Percentiles rank a stretch among this genome's conserved stretches.
Evolutionary conservation across 805 yeast species (phyloP).

Genomic region (Yarrowia sp.): DNA sequence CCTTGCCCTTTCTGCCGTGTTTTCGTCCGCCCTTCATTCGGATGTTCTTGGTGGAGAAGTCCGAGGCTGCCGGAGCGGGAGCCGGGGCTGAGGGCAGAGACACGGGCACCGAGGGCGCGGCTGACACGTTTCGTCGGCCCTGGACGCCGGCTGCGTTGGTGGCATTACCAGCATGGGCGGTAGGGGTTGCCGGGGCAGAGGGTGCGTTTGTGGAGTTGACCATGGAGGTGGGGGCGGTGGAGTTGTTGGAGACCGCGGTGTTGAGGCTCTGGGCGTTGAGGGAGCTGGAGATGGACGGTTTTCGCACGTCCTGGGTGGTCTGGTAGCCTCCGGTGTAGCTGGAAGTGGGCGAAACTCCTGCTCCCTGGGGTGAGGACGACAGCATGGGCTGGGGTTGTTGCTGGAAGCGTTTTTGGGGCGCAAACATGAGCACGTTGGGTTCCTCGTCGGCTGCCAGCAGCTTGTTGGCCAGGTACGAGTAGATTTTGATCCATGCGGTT

Average conservation of each 20-base stretch:
- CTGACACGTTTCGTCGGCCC: constrained; percentile 24
- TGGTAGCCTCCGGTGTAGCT: constrained; percentile 24
- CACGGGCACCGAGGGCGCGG: constrained; percentile 15
- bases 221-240: constrained; percentile 24
- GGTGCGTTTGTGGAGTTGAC: background rate
- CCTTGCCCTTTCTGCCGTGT: constrained; percentile 37
- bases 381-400: constrained; percentile 14
- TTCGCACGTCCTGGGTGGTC: constrained; percentile 36
- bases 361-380: background rate
- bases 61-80: background rate
- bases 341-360: constrained; percentile 20
- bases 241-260: constrained; percentile 1
- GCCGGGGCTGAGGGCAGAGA: constrained; percentile 10
- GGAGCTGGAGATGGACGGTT: constrained; percentile 10
- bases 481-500: constrained; percentile 48
- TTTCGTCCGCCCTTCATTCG: constrained; percentile 18
- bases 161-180: background rate
- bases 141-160: background rate
- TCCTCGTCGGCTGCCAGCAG: constrained; percentile 47
- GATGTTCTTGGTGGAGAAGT: background rate
- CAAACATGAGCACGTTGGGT: constrained; percentile 47
- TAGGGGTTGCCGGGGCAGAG: background rate
- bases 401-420: constrained; percentile 22
- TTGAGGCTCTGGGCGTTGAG: constrained; percentile 14
- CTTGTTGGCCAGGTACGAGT: constrained; percentile 46